phyloP scores from a whole-genome alignment of 2,329 filamentous ascomycete genomes.

The Nigrograna mackinnonii region DNA sequence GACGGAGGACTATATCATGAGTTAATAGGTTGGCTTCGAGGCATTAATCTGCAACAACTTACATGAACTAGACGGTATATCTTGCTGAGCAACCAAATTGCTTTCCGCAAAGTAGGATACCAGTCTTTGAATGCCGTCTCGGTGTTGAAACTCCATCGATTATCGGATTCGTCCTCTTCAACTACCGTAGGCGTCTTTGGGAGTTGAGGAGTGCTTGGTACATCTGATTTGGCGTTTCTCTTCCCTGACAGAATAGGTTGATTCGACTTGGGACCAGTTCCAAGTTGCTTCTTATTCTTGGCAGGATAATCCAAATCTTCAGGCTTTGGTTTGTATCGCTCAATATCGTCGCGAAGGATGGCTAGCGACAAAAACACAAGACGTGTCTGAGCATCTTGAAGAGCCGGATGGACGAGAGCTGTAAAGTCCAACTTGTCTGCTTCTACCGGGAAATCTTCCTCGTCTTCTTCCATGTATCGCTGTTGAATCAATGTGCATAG shows the following conservation, averaged over 20 bases:
- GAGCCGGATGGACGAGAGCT: constrained; percentile 62
- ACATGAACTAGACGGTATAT: constrained; percentile 73
- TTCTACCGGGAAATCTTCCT: constrained; percentile 56
- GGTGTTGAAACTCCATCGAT: constrained; percentile 58
- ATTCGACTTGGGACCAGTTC: constrained; percentile 45
- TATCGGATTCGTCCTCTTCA: constrained; percentile 54
- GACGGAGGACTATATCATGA: constrained; percentile 59
- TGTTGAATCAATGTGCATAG: constrained; percentile 69
- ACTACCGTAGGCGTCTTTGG: constrained; percentile 55
- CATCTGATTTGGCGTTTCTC: constrained; percentile 47
- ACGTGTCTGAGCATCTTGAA: constrained; percentile 70
- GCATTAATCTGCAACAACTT: constrained; percentile 17
- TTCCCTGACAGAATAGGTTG: constrained; percentile 57
- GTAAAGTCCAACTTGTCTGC: constrained; percentile 64
- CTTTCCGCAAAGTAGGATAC: constrained; percentile 70
- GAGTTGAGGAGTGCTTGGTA: constrained; percentile 37
- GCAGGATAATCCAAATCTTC: constrained; percentile 68
- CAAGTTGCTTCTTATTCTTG: constrained; percentile 49
- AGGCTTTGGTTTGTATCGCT: constrained; percentile 66
- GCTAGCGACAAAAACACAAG: constrained; percentile 68
- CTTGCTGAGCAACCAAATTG: constrained; percentile 69
- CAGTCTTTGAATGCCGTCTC: constrained; percentile 62
- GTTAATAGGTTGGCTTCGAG: constrained; percentile 5
- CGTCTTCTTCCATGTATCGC: constrained; percentile 61
- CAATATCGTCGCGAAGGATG: constrained; percentile 68